Evolutionary conservation across 805 yeast genomes (phyloP).

Genomic region (Hanseniaspora nectarophila): DNA sequence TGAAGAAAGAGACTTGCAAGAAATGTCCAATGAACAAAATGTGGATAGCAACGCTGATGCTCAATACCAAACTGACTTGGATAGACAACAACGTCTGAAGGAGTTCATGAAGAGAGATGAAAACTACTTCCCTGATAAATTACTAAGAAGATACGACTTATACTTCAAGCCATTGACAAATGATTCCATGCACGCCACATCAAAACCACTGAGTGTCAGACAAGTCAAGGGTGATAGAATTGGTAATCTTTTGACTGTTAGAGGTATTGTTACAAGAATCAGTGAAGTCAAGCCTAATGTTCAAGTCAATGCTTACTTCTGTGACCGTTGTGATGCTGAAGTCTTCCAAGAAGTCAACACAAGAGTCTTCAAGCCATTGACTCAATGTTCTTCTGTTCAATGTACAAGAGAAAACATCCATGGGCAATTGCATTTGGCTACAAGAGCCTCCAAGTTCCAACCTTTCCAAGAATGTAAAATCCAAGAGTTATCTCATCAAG

Average conservation of each 20-base stretch:
- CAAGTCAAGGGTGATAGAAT: conserved; percentile 72
- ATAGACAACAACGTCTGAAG: conserved; percentile 20
- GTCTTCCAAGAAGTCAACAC: conserved; percentile 88
- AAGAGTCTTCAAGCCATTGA: conserved; percentile 73
- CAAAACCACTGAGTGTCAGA: conserved; percentile 62
- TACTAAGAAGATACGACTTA: conserved; percentile 74
- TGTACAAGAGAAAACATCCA: conserved; percentile 69
- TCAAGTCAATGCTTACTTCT: conserved; percentile 84
- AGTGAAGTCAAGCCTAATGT: conserved; percentile 93
- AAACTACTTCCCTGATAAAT: conserved; percentile 67
- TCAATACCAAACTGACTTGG: conserved; percentile 19
- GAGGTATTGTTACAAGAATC: conserved; percentile 91
- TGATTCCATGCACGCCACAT: conserved; percentile 22
- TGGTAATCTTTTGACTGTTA: conserved; percentile 77
- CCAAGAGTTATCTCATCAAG: conserved; percentile 91
- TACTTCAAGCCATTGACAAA: conserved; percentile 72
- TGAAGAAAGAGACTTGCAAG: conserved; percentile 21
- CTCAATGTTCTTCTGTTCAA: conserved; percentile 71
- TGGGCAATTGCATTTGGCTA: conserved; percentile 83
- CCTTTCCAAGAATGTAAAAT: conserved; percentile 92
- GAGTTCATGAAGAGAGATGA: conserved; percentile 30
- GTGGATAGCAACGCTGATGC: conserved; percentile 16
- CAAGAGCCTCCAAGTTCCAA: conserved; percentile 89
- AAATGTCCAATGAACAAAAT: conserved; percentile 22
- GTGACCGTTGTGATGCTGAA: conserved; percentile 95